Conservation (phyloP, 306 rosid genomes). For the Dryas octopetala region DNA sequence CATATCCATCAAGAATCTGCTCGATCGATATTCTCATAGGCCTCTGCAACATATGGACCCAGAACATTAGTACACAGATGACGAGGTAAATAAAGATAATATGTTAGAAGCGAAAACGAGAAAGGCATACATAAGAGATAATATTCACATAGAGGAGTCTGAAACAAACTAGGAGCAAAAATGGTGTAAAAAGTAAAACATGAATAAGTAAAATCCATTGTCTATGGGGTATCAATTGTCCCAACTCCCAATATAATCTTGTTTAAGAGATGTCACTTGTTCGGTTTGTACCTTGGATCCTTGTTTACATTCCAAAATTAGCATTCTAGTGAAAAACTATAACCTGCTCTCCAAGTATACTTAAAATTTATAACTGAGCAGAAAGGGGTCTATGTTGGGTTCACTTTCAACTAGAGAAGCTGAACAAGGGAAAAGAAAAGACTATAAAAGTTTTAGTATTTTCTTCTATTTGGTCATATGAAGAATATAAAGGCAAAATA, state of each 20-base stretch:
- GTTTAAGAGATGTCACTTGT: background rate
- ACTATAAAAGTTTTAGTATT: background rate
- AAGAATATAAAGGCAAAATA: background rate
- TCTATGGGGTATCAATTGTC: background rate
- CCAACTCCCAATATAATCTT: background rate
- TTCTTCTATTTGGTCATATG: background rate
- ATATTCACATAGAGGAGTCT: background rate
- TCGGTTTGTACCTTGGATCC: background rate
- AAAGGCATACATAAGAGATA: background rate
- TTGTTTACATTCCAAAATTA: background rate
- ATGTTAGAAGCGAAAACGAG: background rate
- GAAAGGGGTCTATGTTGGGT: background rate
- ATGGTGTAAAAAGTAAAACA: background rate
- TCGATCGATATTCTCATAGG: conserved; percentile 2
- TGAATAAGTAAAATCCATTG: background rate
- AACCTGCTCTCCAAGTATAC: background rate
- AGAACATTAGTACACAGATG: background rate
- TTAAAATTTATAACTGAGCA: background rate
- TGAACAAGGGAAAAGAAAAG: background rate
- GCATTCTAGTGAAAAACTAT: background rate
- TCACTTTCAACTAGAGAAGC: background rate
- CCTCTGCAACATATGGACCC: background rate
- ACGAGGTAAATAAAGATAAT: background rate
- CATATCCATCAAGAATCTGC: background rate
- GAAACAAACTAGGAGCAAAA: background rate